Evolutionary conservation across 192 early-diverging fungal genomes (phyloP), one percentile per base, ranked within the genome.

Genomic region (Chytriomyces confervae): DNA sequence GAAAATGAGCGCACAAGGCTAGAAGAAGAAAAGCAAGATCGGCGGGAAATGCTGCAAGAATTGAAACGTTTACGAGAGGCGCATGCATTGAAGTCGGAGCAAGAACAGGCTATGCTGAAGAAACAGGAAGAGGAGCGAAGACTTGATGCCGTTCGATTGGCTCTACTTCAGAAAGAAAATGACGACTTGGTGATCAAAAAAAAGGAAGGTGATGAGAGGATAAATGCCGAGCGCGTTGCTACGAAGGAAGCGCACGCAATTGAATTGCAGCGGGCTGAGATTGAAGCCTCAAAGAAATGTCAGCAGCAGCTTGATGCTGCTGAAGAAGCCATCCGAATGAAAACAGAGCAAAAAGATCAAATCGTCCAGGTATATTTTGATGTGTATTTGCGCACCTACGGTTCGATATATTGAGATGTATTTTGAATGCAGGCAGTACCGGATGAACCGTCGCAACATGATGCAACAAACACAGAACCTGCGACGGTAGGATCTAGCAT

Each of bases 11-110:
- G 74, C 53, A 20, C 20, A 20, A 57, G 20, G 47, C 4, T 66
- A 7, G 74, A 76, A 66, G 64, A 76, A 53, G 74, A 66, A 36
- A 62, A 63, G 6, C 8, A 7, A 10, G 46, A 66, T 66, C 62
- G 64, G n/a, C 47, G 47, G 18, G 74, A 76, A 36, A 76, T 76
- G 62, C 46, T 76, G 36, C 44, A 18, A 8, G 78, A 80, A 53
- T 23, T 67, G 7, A 23, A 50, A 13, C 44, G 72, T 8, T 67
- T 74, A 62, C n/a, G 78, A 53, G 70, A 61, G 61, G 57, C 63
- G 64, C 48, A 50, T 23, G 78, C 74, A 69, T 7, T 60, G 11
- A 44, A 51, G 20, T 9, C 43, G 23, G 62, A 80, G 62, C 65
- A 75, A 43, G 62, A 80, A 53, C 8, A 44, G 53, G 36, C 13